A percentile compares a stretch with the other conserved stretches of the same genome.
These are phyloP conservation scores for Xylaria sp. DNA, from an alignment of 2,329 filamentous ascomycete species.

Conservation along the genomic window DNA sequence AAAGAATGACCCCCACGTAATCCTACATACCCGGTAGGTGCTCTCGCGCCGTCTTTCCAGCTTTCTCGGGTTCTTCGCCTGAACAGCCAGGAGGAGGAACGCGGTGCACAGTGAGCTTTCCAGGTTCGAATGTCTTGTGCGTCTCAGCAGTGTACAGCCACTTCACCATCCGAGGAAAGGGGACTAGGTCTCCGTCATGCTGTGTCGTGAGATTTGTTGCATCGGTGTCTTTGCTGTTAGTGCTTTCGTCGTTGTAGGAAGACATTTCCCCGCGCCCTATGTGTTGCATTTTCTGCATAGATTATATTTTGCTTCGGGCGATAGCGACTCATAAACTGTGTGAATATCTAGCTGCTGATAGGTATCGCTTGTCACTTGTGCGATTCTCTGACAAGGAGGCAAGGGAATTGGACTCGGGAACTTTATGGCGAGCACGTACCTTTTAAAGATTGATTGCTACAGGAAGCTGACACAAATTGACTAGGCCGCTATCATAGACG, in stretches of 20 bases:
- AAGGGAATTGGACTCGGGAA: not conserved
- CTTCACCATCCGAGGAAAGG: not conserved
- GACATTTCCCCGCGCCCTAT: not conserved
- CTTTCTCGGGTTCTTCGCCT: not conserved
- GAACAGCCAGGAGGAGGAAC: conserved; percentile 8
- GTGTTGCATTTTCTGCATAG: not conserved
- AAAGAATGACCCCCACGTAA: not conserved
- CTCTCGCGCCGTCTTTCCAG: not conserved
- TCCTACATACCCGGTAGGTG: not conserved
- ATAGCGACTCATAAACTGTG: not conserved
- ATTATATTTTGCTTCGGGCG: not conserved
- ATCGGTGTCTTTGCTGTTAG: not conserved
- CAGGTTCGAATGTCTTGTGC: not conserved
- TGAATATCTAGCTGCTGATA: not conserved
- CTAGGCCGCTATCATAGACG: not conserved
- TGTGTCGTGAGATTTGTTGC: not conserved
- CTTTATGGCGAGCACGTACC: not conserved
- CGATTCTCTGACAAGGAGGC: not conserved
- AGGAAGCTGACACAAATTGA: not conserved
- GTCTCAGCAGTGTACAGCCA: not conserved
- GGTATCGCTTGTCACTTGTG: not conserved
- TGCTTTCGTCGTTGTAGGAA: not conserved
- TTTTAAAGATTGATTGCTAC: not conserved
- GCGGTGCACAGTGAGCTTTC: conserved; percentile 2
- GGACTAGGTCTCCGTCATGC: not conserved